phyloP scores from a whole-genome alignment of 177 flowering plant genomes.

The Telopea speciosissima region DNA sequence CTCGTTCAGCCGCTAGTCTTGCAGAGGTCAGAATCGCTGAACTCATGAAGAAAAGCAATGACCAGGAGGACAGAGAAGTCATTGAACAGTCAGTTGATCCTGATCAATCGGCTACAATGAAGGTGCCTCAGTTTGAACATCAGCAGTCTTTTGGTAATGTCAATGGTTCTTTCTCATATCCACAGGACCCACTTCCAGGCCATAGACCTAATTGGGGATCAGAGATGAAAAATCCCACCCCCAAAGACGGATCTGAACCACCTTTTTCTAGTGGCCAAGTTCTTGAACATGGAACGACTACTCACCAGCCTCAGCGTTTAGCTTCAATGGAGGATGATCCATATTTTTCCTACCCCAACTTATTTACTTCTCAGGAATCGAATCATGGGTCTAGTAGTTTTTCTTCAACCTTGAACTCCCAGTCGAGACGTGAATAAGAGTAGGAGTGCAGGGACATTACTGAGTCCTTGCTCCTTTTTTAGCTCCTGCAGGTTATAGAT shows the following conservation, averaged over 20 bases:
- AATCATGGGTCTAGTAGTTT: constrained; percentile 25
- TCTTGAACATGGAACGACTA: constrained; percentile 17
- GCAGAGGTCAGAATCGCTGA: constrained; percentile 74
- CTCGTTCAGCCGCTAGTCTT: constrained; percentile 87
- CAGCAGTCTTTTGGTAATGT: constrained; percentile 24
- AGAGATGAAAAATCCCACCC: constrained; percentile 18
- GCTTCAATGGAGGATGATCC: constrained; percentile 77
- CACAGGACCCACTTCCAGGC: constrained; percentile 15
- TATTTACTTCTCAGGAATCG: constrained; percentile 47
- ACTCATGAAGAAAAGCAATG: constrained; percentile 44
- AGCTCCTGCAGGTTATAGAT: not conserved
- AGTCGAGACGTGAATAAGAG: constrained; percentile 21
- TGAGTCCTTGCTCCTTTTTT: not conserved
- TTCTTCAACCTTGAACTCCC: constrained; percentile 20
- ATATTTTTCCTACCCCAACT: constrained; percentile 78
- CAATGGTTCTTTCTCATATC: constrained; percentile 6
- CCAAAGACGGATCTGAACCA: constrained; percentile 27
- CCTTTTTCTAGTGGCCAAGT: constrained; percentile 17
- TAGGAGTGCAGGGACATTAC: not conserved
- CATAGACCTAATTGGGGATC: constrained; percentile 8
- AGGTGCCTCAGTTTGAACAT: constrained; percentile 22
- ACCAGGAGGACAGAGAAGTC: constrained; percentile 20
- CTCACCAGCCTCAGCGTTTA: constrained; percentile 44
- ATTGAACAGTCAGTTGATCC: constrained; percentile 20
- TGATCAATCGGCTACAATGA: constrained; percentile 13